A percentile compares a stretch with the other conserved stretches of the same genome.
Evolutionary conservation across 495 filamentous ascomycete species (phyloP).

Genomic region (Geoglossum glabrum): DNA sequence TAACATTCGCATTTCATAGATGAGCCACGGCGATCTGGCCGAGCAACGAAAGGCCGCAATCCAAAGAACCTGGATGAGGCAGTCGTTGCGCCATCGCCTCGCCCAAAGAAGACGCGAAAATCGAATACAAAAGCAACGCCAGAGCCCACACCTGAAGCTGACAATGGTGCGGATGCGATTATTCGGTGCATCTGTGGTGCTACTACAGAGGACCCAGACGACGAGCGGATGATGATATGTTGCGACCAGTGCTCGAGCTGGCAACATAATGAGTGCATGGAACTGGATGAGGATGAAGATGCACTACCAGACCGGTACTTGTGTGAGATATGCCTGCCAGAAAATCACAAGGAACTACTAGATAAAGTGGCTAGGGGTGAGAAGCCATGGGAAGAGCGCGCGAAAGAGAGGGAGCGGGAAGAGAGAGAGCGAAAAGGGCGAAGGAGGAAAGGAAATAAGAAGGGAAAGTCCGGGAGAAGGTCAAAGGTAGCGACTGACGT

Average conservation of each 20-base stretch:
- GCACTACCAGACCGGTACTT: constrained; percentile 63
- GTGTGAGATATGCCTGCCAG: constrained; percentile 75
- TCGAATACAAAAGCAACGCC: constrained; percentile 10
- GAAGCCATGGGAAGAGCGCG: constrained; percentile 61
- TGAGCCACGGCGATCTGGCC: constrained; percentile 80
- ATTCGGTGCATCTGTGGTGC: constrained; percentile 90
- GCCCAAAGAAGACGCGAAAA: constrained; percentile 10
- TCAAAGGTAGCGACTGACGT: background rate
- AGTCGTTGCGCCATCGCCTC: constrained; percentile 26
- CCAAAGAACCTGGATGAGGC: constrained; percentile 51
- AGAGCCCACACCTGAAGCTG: constrained; percentile 26
- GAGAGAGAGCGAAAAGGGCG: constrained; percentile 27
- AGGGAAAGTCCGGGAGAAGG: constrained; percentile 26
- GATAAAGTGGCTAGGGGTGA: constrained; percentile 57
- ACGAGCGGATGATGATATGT: constrained; percentile 67
- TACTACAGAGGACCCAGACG: constrained; percentile 61
- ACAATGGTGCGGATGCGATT: constrained; percentile 42
- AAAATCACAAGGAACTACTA: constrained; percentile 57
- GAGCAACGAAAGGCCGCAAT: constrained; percentile 91
- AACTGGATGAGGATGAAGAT: constrained; percentile 53
- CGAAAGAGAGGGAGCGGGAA: constrained; percentile 30
- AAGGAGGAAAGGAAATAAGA: constrained; percentile 27
- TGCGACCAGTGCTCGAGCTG: constrained; percentile 82
- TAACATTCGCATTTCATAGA: constrained; percentile 23
- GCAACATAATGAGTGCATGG: constrained; percentile 96